Percentiles rank a stretch among this genome's conserved stretches.
Evolutionary conservation across 2,329 filamentous ascomycete genomes (phyloP).

Genomic region (Fusarium concolor): DNA sequence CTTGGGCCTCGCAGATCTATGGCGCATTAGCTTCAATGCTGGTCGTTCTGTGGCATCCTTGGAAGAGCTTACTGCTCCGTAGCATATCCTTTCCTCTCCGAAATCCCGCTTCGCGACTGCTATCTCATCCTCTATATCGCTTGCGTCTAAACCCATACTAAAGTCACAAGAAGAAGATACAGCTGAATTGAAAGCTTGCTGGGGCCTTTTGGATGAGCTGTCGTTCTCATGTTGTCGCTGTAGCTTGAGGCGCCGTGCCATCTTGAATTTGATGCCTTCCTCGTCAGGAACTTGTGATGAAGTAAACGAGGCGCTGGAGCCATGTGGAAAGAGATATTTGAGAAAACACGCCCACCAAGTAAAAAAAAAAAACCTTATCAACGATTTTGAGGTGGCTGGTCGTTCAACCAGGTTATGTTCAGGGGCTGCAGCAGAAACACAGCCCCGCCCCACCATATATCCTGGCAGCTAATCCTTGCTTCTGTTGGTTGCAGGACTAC

Average conservation of each 20-base stretch:
- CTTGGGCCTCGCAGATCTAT: not conserved
- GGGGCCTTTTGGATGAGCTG: rapidly evolving
- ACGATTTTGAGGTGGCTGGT: rapidly evolving
- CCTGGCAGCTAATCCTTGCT: not conserved
- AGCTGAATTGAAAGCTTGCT: rapidly evolving
- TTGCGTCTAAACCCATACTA: not conserved
- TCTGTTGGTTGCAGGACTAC: not conserved
- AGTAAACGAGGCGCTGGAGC: no score
- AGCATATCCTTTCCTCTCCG: not conserved
- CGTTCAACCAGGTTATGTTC: not conserved
- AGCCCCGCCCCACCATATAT: not conserved
- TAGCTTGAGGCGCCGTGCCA: not conserved
- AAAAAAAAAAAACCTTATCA: not conserved
- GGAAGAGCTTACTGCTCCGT: not conserved
- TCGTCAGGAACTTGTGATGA: no score
- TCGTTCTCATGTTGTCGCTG: not conserved
- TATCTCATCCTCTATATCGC: rapidly evolving
- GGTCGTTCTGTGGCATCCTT: no score
- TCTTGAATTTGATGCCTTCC: not conserved
- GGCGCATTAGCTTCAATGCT: rapidly evolving
- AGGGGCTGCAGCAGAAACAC: not conserved
- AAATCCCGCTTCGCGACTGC: rapidly evolving
- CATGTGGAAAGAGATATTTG: no score
- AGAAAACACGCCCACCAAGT: no score
- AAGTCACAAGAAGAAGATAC: rapidly evolving